A percentile compares a stretch with the other conserved stretches of the same genome.
Conservation (phyloP, 2,329 filamentous ascomycete genomes). For the Stachybotrys chlorohalonatus region DNA sequence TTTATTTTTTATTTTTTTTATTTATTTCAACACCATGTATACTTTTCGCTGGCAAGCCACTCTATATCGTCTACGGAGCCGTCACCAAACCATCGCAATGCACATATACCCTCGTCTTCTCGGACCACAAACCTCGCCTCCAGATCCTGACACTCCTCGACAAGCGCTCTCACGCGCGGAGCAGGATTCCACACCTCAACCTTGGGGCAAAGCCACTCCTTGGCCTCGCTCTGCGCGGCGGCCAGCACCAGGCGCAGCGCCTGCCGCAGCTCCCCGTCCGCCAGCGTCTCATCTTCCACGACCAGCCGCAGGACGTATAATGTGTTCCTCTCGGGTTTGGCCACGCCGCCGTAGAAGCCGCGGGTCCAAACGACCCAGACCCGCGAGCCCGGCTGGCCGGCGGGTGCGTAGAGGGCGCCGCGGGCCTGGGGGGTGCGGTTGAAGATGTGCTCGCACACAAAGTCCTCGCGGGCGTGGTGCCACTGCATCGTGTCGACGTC, state of each 20-base stretch:
- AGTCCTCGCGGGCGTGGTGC: constrained; percentile 71
- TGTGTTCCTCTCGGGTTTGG: constrained; percentile 50
- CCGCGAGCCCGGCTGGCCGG: constrained; percentile 37
- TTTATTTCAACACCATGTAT: constrained; percentile 56
- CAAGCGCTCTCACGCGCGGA: constrained; percentile 36
- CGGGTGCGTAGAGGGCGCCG: constrained; percentile 56
- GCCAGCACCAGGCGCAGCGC: constrained; percentile 55
- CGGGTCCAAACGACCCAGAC: constrained; percentile 69
- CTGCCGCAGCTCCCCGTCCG: constrained; percentile 33
- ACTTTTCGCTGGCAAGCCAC: constrained; percentile 72
- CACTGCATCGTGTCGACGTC: constrained; percentile 31
- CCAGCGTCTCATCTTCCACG: constrained; percentile 44
- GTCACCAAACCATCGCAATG: constrained; percentile 61
- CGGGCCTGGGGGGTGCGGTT: constrained; percentile 48
- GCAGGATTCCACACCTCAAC: constrained; percentile 82
- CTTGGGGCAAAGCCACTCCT: constrained; percentile 58
- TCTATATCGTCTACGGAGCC: constrained; percentile 45
- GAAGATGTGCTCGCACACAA: constrained; percentile 58
- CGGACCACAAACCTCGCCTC: constrained; percentile 42
- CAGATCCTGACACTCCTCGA: constrained; percentile 36
- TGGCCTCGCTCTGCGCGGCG: constrained; percentile 61
- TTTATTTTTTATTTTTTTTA: constrained; percentile 1
- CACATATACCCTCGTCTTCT: constrained; percentile 59
- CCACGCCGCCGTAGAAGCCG: constrained; percentile 49
- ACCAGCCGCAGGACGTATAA: constrained; percentile 62